phyloP scores from a whole-genome alignment of 805 yeast species.

The Candida insectorum region DNA sequence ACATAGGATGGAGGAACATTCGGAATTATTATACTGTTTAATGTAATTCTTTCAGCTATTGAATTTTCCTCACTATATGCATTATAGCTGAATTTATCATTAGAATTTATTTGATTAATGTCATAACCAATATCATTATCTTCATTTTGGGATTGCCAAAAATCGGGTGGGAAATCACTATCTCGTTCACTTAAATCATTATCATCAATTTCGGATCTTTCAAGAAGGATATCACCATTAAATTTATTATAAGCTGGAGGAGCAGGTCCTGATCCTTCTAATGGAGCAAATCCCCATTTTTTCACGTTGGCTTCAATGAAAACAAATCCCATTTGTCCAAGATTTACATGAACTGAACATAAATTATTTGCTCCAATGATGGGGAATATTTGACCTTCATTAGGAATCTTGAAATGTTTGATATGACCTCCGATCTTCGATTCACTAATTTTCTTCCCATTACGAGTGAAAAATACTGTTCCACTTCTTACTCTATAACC shows the following conservation, averaged over 20 bases:
- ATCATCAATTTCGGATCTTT: slow-evolving; percentile 54
- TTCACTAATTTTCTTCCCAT: slow-evolving; percentile 85
- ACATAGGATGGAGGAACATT: slow-evolving; percentile 37
- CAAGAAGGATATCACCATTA: slow-evolving; percentile 73
- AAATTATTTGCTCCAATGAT: slow-evolving; percentile 81
- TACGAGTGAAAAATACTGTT: slow-evolving; percentile 87
- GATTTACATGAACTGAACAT: slow-evolving; percentile 79
- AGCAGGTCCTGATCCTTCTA: slow-evolving; percentile 83
- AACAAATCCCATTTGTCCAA: slow-evolving; percentile 89
- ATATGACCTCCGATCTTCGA: slow-evolving; percentile 78
- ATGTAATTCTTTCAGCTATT: slow-evolving; percentile 35
- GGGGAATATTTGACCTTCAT: slow-evolving; percentile 63
- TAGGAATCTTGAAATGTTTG: slow-evolving; percentile 58
- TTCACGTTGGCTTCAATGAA: slow-evolving; percentile 90
- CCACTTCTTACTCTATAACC: slow-evolving; percentile 85
- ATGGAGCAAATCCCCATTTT: slow-evolving; percentile 94
- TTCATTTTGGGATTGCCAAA: slow-evolving; percentile 39
- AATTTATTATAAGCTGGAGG: slow-evolving; percentile 90
- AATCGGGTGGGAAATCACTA: slow-evolving; percentile 56
- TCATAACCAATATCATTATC: slow-evolving; percentile 9
- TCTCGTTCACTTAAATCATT: slow-evolving; percentile 41
- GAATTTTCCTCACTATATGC: slow-evolving; percentile 39
- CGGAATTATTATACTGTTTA: slow-evolving; percentile 34
- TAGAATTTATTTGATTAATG: slow-evolving; percentile 2
- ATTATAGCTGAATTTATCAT: slow-evolving; percentile 34